These are phyloP conservation scores for Talaromyces sp. DNA, from an alignment of 2,329 filamentous ascomycete genomes.

Conservation along the genomic window DNA sequence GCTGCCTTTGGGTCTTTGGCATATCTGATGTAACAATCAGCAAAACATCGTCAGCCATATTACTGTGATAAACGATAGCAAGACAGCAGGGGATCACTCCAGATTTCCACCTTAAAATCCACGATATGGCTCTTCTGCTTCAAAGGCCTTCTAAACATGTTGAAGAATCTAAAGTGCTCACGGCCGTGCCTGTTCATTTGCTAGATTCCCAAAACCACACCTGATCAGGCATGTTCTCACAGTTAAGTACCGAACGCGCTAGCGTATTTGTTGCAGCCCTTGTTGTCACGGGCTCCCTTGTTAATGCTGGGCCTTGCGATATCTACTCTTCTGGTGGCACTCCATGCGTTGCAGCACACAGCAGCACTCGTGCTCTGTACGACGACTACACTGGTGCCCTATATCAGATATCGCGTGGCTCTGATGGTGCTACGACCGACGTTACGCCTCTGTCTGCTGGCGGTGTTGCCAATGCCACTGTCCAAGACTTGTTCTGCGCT, in stretches of 20 bases:
- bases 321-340: constrained; percentile 56
- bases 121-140: neutral
- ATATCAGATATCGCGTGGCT: constrained; percentile 58
- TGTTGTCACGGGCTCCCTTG: constrained; percentile 35
- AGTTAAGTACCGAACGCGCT: neutral
- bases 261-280: constrained; percentile 29
- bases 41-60: neutral
- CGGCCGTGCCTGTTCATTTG: neutral
- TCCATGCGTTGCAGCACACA: constrained; percentile 60
- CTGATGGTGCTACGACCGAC: constrained; percentile 43
- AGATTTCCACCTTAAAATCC: neutral
- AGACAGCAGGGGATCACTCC: neutral
- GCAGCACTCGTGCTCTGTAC: constrained; percentile 63
- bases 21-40: constrained; percentile 7
- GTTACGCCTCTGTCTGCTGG: constrained; percentile 54
- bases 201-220: neutral
- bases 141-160: neutral
- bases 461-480: constrained; percentile 57
- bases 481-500: constrained; percentile 59
- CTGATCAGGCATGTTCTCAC: neutral
- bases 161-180: neutral
- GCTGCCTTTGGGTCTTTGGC: neutral
- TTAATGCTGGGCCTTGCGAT: constrained; percentile 56
- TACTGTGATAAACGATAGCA: neutral
- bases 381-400: constrained; percentile 49